A percentile compares a stretch with the other conserved stretches of the same genome.
Conservation (phyloP, 352 stramenopile species). For the Pythium rishiriense region DNA sequence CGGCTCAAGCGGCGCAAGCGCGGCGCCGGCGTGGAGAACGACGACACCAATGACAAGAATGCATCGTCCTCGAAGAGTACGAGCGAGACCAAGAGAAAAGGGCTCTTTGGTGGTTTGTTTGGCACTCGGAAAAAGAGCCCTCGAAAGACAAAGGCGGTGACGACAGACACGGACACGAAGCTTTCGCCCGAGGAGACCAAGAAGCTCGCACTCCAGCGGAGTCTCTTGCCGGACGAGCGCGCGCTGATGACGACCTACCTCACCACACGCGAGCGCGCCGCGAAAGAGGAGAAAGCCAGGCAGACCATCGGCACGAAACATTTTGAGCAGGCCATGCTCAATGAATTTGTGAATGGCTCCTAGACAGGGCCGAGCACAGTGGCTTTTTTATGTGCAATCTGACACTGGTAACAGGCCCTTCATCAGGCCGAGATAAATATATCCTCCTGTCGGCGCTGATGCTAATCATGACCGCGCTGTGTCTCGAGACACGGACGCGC, state of each 20-base stretch:
- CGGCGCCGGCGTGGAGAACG: not conserved
- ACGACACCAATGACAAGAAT: not conserved
- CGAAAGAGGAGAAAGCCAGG: constrained; percentile 40
- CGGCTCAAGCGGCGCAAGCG: constrained; percentile 21
- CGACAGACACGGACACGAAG: not conserved
- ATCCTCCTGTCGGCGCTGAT: too few species aligned
- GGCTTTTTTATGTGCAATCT: constrained; percentile 9
- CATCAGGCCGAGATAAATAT: too few species aligned
- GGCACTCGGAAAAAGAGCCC: not conserved
- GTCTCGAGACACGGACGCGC: too few species aligned
- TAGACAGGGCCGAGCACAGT: not conserved
- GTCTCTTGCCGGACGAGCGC: constrained; percentile 30
- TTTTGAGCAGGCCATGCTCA: constrained; percentile 52
- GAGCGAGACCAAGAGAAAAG: constrained; percentile 24
- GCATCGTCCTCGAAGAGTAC: not conserved
- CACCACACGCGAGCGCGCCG: constrained; percentile 31
- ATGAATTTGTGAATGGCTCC: constrained; percentile 34
- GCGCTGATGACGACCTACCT: constrained; percentile 35
- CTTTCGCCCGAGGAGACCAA: constrained; percentile 40
- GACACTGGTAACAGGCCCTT: too few species aligned
- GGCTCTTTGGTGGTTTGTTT: constrained; percentile 8
- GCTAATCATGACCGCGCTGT: too few species aligned
- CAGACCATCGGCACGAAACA: constrained; percentile 41
- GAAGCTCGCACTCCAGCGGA: constrained; percentile 33
- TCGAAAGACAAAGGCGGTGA: not conserved